Evolutionary conservation across 805 yeast genomes (phyloP).

Genomic region (Jamesozyma rosinii): DNA sequence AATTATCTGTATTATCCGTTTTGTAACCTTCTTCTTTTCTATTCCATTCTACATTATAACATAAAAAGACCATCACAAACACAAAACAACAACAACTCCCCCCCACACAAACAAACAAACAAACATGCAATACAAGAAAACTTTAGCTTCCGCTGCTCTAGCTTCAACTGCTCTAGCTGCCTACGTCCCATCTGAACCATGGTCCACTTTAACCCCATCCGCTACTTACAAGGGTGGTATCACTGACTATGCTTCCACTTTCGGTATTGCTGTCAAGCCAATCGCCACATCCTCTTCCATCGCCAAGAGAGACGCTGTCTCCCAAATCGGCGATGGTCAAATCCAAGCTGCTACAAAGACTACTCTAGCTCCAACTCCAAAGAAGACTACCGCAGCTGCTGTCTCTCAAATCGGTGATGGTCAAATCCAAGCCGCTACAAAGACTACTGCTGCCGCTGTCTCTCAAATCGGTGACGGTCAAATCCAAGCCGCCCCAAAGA

Average conservation of each 20-base stretch:
- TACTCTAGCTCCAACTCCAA: constrained; percentile 12
- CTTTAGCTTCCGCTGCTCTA: constrained; percentile 35
- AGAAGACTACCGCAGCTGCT: constrained; percentile 22
- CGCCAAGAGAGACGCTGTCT: constrained; percentile 30
- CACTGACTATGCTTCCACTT: constrained; percentile 46
- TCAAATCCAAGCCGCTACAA: constrained; percentile 6
- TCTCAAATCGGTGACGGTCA: constrained; percentile 45
- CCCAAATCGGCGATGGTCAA: constrained; percentile 39
- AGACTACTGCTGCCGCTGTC: background rate
- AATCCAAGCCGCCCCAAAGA: constrained; percentile 18
- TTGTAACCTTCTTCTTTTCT: background rate
- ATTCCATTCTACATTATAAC: background rate
- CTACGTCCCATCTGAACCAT: constrained; percentile 55
- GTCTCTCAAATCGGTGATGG: constrained; percentile 24
- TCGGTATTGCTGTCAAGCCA: constrained; percentile 53
- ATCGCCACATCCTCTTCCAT: constrained; percentile 30
- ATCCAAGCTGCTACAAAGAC: constrained; percentile 23
- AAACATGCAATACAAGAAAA: constrained; percentile 38
- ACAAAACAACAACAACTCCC: background rate
- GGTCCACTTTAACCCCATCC: constrained; percentile 63
- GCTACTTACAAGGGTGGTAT: constrained; percentile 45
- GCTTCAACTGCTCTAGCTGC: constrained; percentile 49
- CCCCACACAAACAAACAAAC: background rate
- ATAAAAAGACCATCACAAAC: background rate
- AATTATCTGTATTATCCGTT: background rate